phyloP scores from a whole-genome alignment of 192 early-diverging fungal genomes.

The Polychytrium aggregatum region DNA sequence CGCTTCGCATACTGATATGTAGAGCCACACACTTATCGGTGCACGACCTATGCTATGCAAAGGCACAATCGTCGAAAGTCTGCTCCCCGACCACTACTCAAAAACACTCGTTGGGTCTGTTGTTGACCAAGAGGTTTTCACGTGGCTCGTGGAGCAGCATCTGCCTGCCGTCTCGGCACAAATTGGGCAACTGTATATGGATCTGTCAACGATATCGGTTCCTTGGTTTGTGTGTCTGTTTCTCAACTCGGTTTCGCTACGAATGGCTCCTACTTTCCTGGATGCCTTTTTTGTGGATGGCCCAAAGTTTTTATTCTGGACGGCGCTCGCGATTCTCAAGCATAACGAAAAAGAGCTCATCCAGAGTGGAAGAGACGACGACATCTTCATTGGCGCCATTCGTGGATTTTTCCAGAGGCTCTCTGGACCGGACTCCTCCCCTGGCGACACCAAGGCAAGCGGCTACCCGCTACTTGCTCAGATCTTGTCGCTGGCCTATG shows the following conservation, averaged over 20 bases:
- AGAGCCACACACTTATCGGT: no score
- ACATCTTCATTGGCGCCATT: conserved; percentile 36
- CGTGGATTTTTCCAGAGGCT: conserved; percentile 41
- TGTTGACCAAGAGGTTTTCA: conserved; percentile 45
- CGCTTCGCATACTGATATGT: no score
- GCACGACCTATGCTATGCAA: no score
- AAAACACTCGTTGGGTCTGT: conserved; percentile 51
- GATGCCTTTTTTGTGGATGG: conserved; percentile 53
- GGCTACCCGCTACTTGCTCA: conserved; percentile 28
- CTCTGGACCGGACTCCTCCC: conserved; percentile 7
- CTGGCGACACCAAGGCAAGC: no score
- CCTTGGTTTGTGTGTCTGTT: conserved; percentile 53
- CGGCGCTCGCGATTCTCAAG: conserved; percentile 40
- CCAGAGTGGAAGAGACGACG: conserved; percentile 33
- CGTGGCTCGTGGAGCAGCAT: conserved; percentile 26
- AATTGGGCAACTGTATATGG: conserved; percentile 41
- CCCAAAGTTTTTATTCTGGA: conserved; percentile 52
- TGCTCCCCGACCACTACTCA: conserved; percentile 49
- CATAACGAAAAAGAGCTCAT: conserved; percentile 40
- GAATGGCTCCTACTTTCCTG: conserved; percentile 35
- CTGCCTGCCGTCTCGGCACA: conserved; percentile 33
- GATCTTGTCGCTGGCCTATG: conserved; percentile 29
- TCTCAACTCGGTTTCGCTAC: conserved; percentile 38
- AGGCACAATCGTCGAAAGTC: conserved; percentile 42
- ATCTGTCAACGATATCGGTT: conserved; percentile 43